Base-by-base conservation (phyloP, 345 rosid genomes). In the Citrus trifoliata region DNA sequence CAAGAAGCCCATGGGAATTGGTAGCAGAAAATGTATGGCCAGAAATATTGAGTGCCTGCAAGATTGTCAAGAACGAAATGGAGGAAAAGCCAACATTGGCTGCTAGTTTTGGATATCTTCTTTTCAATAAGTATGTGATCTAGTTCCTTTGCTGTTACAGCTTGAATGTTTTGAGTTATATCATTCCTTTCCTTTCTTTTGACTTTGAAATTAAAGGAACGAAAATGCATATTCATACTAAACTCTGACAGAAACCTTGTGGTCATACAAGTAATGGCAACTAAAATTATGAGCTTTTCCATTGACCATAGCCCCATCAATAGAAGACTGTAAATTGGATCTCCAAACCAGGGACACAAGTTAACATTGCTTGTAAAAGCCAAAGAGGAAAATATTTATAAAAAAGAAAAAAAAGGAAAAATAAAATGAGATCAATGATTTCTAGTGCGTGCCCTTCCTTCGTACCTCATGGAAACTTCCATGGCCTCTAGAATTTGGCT, bases 11-110 rank as follows among this genome's bases (percentile, higher is more conserved):
- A 18, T 87, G 90, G 92, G 78, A 67, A 32, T 74, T 38, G 27
- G 62, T 89, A 56, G 89, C 90, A 1, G 91, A 88, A 83, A 83
- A 78, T 35, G 84, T 92, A 5, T 80, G 59, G 80, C 88, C 79
- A 65, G 90, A 88, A 63, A 74, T 94, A 56, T 22, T 89, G 30
- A 79, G 51, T 46, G 51, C 51, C 2, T 46, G 51, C 13, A 13
- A 3, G 18, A 13, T 46, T 46, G 5, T 46, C 51, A 46, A 46
- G 51, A 46, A 46, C 18, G 18, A 46, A 46, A 46, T 13, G 51
- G 51, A 3, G 51, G 18, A 13, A 46, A 46, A 13, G 16, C 51
- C 51, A 46, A 13, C 18, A 46, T 46, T 46, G 51, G 51, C 51
- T 46, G 51, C 51, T 46, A 46, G 18, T 13, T 46, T 46, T 46